Evolutionary conservation across 768 basidiomycete genomes (phyloP), one percentile per base, ranked within the genome.

Genomic region (Multifurca ochricompacta): DNA sequence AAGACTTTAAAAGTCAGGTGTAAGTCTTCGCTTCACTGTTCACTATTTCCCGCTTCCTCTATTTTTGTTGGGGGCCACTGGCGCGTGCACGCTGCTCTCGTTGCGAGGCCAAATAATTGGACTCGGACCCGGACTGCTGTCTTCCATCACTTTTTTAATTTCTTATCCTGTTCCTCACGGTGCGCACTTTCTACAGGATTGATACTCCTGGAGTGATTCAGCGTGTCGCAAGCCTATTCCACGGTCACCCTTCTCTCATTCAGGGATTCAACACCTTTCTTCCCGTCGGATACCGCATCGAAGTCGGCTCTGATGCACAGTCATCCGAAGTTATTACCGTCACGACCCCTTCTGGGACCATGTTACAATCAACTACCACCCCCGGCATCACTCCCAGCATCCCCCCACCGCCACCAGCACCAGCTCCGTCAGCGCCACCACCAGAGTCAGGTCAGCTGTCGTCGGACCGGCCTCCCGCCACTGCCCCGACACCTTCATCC

Each of bases 251-350:
- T 0, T 66, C 74, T 5, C 85, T 99, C 57, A 97, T 99, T 42
- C 91, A 95, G 69, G 94, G 94, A 9, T 99, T 99, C 78, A 98
- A 97, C 71, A 96, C 93, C 0, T 99, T 98, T 71, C 78, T 99
- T 10, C 95, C 95, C 3, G 77, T 81, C 19, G 95, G 95, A 14
- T 99, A 97, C 66, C 84, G 89, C 44, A 97, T 99, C 67, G 91
- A 95, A 61, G 85, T 83, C 61, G 77, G 77, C 13, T 72, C 71
- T 30, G 83, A 87, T 62, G 70, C 77, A n/a, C 73, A 77, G n/a
- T 79, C 84, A 53, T 70, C 77, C 31, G 77, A 79, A 31, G 74
- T 77, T 61, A 87, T 90, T 64, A 88, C 83, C 1, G 87, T 90
- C 31, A 88, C 85, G 0, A 88, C 87, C 0, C 87, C 87, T 1